Base-by-base conservation (phyloP, 495 filamentous ascomycete species). In the Hypoxylon cercidicola region DNA sequence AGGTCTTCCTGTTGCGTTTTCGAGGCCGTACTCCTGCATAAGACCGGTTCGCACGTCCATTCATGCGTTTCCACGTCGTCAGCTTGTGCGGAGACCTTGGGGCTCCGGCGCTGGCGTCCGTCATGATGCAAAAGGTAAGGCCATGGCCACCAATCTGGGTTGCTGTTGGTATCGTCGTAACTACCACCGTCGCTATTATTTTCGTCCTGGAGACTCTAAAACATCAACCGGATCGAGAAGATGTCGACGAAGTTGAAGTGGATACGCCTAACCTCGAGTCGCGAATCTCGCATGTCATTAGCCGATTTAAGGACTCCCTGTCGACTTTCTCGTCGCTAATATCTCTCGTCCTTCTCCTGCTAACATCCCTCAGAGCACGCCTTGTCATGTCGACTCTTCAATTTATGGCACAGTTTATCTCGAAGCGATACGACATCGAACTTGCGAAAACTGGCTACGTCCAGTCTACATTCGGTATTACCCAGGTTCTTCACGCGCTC, bases 131-230 rank as follows among this genome's bases (percentile, higher is more conserved):
- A 7, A 54, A 73, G 56, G 73, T 79, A 4, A 70, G 72, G 18
- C 84, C 83, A 0, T 89, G 86, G 87, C 76, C 84, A 9, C 80
- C 85, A 0, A 49, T 85, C 9, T 39, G 84, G 11, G 63, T 81
- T 3, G 85, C 84, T 8, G 3, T 73, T 5, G 28, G 37, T 18
- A 21, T 65, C 4, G 47, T 74, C 0, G 9, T 75, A 1, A 2
- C 74, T 5, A 73, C 75, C 11, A 51, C 44, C 9, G 25, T 73
- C 5, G 56, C 72, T 12, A 23, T 73, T 5, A 45, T 81, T 0
- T 73, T 82, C 35, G 68, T 85, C 1, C 81, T 81, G 2, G 82
- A 85, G 55, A 85, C 82, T 1, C 69, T 81, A 28, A 63, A 52
- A 47, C 51, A 49, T 16, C 62, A 56, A 13, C 44, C 44, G 3